Evolutionary conservation across 768 basidiomycete species (phyloP).

Genomic region (Dictyophora rubrovolvata): DNA sequence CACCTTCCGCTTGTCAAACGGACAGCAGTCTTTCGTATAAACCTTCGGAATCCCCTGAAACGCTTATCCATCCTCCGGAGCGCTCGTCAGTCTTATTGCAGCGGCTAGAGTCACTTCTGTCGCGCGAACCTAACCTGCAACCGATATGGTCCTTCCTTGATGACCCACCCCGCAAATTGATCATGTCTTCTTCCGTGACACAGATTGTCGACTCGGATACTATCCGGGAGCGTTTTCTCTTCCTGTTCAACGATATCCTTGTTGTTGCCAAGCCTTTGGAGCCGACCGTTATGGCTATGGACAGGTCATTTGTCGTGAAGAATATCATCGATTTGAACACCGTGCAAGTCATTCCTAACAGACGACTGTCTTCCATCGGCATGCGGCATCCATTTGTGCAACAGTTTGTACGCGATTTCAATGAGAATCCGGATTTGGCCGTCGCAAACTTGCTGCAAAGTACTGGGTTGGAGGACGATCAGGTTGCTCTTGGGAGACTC

Average conservation of each 20-base stretch:
- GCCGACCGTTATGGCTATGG: slow-evolving; percentile 42
- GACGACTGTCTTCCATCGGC: slow-evolving; percentile 22
- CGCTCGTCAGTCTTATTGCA: slow-evolving; percentile 3
- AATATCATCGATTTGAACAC: slow-evolving; percentile 62
- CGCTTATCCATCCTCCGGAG: slow-evolving; percentile 1
- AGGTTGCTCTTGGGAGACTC: slow-evolving; percentile 63
- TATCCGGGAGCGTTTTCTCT: slow-evolving; percentile 91
- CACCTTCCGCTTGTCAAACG: background rate
- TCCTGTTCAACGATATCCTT: slow-evolving; percentile 94
- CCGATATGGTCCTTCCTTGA: slow-evolving; percentile 60
- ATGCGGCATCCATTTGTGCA: slow-evolving; percentile 24
- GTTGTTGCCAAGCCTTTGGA: slow-evolving; percentile 85
- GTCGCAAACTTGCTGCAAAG: slow-evolving; percentile 35
- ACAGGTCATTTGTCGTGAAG: slow-evolving; percentile 81
- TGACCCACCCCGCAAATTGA: slow-evolving; percentile 76
- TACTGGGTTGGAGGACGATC: slow-evolving; percentile 42
- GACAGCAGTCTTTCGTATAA: slow-evolving; percentile 6
- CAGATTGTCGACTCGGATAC: slow-evolving; percentile 93
- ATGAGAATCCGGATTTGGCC: slow-evolving; percentile 26
- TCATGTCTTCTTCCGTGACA: slow-evolving; percentile 76
- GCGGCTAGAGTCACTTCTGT: slow-evolving; percentile 4
- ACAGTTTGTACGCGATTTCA: slow-evolving; percentile 46
- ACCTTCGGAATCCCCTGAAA: slow-evolving; percentile 2
- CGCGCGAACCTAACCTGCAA: background rate
- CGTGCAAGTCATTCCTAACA: slow-evolving; percentile 14